phyloP scores from a whole-genome alignment of 108 stramenopile genomes.

The Nannochloropsis granulata region DNA sequence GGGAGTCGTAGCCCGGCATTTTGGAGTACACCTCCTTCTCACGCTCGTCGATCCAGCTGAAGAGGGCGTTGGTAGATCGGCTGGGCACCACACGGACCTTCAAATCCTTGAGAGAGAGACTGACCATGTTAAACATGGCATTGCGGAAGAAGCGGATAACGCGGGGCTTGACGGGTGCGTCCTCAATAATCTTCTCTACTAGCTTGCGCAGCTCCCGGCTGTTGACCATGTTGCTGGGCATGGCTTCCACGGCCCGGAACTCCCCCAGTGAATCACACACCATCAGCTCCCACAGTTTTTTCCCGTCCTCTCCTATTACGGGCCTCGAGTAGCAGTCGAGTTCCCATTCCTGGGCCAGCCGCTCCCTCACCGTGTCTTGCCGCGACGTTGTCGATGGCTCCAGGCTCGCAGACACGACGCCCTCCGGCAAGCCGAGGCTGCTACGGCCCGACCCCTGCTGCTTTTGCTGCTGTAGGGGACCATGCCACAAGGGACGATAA shows the following conservation, averaged over 20 bases:
- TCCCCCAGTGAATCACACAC: constrained; percentile 64
- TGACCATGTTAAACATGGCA: constrained; percentile 91
- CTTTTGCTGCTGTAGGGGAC: too few species aligned
- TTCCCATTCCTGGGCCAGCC: not conserved
- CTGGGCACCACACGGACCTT: constrained; percentile 43
- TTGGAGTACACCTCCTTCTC: constrained; percentile 36
- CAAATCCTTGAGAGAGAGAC: constrained; percentile 26
- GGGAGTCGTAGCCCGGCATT: constrained; percentile 32
- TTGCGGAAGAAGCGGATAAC: constrained; percentile 80
- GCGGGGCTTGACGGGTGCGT: constrained; percentile 43
- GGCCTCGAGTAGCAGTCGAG: constrained; percentile 59
- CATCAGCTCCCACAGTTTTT: constrained; percentile 90
- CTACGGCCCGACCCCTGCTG: too few species aligned
- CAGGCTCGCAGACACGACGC: not conserved
- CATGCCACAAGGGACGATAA: too few species aligned
- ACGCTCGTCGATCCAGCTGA: constrained; percentile 75
- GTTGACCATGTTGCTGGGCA: constrained; percentile 54
- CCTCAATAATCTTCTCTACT: constrained; percentile 66
- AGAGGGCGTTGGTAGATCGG: constrained; percentile 73
- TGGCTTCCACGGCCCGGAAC: constrained; percentile 20
- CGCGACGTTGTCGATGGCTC: not conserved
- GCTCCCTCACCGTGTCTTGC: not conserved
- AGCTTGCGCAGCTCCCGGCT: constrained; percentile 64
- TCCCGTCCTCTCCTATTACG: constrained; percentile 55
- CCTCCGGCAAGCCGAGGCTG: too few species aligned